phyloP scores from a whole-genome alignment of 345 rosid genomes.

The Mercurialis annua region DNA sequence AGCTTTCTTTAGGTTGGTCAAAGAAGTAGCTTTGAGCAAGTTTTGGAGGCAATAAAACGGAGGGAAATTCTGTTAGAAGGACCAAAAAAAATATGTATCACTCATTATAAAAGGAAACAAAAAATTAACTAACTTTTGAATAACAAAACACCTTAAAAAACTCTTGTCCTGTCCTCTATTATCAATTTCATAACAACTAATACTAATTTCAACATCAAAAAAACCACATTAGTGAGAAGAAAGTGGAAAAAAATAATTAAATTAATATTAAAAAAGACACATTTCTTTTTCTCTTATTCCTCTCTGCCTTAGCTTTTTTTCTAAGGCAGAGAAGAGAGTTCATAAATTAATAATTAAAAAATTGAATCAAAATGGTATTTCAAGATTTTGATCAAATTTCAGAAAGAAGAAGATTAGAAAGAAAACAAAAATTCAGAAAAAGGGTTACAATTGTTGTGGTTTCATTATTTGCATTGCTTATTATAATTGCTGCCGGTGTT shows the following conservation, averaged over 20 bases:
- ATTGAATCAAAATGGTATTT: slow-evolving; percentile 52
- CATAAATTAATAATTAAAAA: slow-evolving; percentile 3
- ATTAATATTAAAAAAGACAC: neutral
- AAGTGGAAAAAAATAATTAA: slow-evolving; percentile 11
- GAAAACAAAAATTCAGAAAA: slow-evolving; percentile 47
- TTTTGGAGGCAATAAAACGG: slow-evolving; percentile 8
- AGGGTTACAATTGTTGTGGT: slow-evolving; percentile 40
- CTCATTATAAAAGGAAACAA: slow-evolving; percentile 15
- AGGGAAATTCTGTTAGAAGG: slow-evolving; percentile 36
- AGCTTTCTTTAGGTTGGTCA: too few relatives aligned
- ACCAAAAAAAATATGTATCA: slow-evolving; percentile 14
- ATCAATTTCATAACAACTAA: slow-evolving; percentile 10
- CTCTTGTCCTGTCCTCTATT: slow-evolving; percentile 58
- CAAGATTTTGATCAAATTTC: slow-evolving; percentile 78
- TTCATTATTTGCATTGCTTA: slow-evolving; percentile 32
- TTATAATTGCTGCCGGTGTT: slow-evolving; percentile 37
- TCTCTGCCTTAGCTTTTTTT: slow-evolving; percentile 49
- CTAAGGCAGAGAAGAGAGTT: slow-evolving; percentile 67
- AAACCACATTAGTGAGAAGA: slow-evolving; percentile 7
- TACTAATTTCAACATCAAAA: slow-evolving; percentile 14
- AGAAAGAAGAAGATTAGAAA: slow-evolving; percentile 56
- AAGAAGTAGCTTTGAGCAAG: neutral
- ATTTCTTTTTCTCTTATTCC: slow-evolving; percentile 15
- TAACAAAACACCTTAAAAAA: slow-evolving; percentile 38
- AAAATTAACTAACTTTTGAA: slow-evolving; percentile 35